Base-by-base conservation (phyloP, 164 flowering plant genomes). In the Hamamelis virginiana region DNA sequence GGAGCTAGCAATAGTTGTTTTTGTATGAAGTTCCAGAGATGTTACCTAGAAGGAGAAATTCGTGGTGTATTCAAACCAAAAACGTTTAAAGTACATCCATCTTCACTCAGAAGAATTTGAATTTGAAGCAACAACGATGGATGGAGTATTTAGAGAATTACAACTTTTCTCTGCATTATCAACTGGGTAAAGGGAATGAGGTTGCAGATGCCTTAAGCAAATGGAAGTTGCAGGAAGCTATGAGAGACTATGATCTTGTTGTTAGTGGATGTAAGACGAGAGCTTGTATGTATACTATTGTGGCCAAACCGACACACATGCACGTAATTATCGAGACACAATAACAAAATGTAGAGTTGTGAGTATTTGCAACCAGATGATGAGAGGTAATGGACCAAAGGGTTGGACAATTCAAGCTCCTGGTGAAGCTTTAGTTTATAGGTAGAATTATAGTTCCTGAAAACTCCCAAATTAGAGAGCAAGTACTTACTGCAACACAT, bases 131-230 rank as follows among this genome's bases (percentile, higher is more conserved):
- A 12, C 13, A 45, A 4, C 27, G 13, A 61, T 61, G 64, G 64
- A 16, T 61, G 19, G 47, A 61, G 41, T 18, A 15, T 8, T 18
- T 61, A 5, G 21, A 38, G 21, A 45, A 61, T 19, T 63, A 63
- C 25, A 26, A 63, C 13, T 26, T 15, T 10, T n/a, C n/a, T n/a
- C n/a, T n/a, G n/a, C n/a, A n/a, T n/a, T n/a, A n/a, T n/a, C n/a
- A n/a, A n/a, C n/a, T n/a, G n/a, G 64, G 67, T 5, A 70, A 75
- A 50, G 78, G 67, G 11, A 75, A 75, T 66, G 59, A 66, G 1
- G 71, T 66, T 0, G 78, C 60, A 0, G 63, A 75, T 60, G 75
- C 67, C 2, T 45, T 70, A 12, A 75, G 68, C 28, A 21, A n/a
- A n/a, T n/a, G 68, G 9, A 75, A 70, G 27, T 70, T 61, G 44